Conservation (phyloP, 306 rosid genomes). For the Canavalia ensiformis region DNA sequence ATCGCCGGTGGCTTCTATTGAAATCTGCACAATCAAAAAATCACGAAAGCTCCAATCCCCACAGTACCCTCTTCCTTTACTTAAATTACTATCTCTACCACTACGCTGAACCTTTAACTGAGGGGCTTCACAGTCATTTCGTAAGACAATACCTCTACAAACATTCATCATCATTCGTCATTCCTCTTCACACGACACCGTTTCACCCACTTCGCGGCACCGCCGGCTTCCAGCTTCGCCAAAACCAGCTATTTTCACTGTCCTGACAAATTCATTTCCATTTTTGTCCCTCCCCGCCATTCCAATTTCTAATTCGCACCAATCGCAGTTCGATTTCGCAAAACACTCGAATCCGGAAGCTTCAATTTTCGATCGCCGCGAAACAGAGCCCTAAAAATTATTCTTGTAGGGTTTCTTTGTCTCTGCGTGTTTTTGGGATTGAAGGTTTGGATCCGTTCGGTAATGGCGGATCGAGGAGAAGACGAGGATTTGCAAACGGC, state of each 20-base stretch:
- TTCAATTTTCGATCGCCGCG: conserved; percentile 35
- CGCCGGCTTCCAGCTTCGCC: conserved; percentile 34
- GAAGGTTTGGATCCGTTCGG: conserved; percentile 19
- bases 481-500: conserved; percentile 92
- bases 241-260: conserved; percentile 6
- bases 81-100: conserved; percentile 14
- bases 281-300: conserved; percentile 8
- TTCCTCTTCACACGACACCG: conserved; percentile 50
- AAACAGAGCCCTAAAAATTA: conserved; percentile 53
- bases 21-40: conserved; percentile 2
- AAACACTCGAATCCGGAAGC: conserved; percentile 6
- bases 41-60: neutral
- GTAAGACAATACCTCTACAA: neutral
- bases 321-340: neutral
- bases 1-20: conserved; percentile 32
- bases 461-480: conserved; percentile 94
- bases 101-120: neutral
- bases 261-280: conserved; percentile 40
- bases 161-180: neutral
- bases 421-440: neutral
- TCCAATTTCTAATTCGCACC: conserved; percentile 28
- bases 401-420: conserved; percentile 43
- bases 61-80: conserved; percentile 35
- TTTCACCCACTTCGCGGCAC: conserved; percentile 14
- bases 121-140: conserved; percentile 45